Base-by-base conservation (phyloP, 495 filamentous ascomycete genomes). In the Penicillium manginii region DNA sequence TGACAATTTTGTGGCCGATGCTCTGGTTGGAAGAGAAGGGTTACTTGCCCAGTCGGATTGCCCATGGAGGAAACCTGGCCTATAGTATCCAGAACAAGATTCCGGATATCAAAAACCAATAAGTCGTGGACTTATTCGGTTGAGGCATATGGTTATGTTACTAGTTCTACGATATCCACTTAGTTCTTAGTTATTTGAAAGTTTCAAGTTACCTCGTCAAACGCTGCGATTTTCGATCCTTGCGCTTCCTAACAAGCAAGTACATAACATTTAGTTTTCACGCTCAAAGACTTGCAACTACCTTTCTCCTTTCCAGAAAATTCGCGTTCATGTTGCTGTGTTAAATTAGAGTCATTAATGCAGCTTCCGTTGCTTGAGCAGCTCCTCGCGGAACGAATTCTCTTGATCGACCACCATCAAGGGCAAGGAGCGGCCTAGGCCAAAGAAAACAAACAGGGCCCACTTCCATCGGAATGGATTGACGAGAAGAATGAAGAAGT, bases 391-490 rank as follows among this genome's bases (percentile, higher is more conserved):
- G 61, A 78, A 71, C 2, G 46, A 23, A 19, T 90, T 83, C 76
- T 94, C 91, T 11, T 78, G 72, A 60, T 80, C 72, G 6, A 93
- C 87, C 45, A 93, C 79, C 29, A 68, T 72, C 72, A 82, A 77
- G 0, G 91, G 91, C 50, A 93, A 62, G 21, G 72, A 72, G n/a
- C 81, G 78, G 1, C 88, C 89, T 22, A 92, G 72, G 2, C 91
- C 91, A 63, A 87, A 89, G 63, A 94, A 83, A 26, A 96, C 90
- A 61, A 94, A 96, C 0, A 86, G 72, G 15, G 77, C 81, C 81
- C 81, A 83, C 63, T 83, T 83, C 91, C 91, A 96, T 48, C 90
- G 79, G 72, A 94, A 94, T 0, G 91, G 91, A 65, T 93, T 94
- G 64, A 94, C 81, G 2, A 82, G 75, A 40, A 93, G 81, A 46